Base-by-base conservation (phyloP, 1,139 yeast genomes). In the Taphrina flavorubra region DNA sequence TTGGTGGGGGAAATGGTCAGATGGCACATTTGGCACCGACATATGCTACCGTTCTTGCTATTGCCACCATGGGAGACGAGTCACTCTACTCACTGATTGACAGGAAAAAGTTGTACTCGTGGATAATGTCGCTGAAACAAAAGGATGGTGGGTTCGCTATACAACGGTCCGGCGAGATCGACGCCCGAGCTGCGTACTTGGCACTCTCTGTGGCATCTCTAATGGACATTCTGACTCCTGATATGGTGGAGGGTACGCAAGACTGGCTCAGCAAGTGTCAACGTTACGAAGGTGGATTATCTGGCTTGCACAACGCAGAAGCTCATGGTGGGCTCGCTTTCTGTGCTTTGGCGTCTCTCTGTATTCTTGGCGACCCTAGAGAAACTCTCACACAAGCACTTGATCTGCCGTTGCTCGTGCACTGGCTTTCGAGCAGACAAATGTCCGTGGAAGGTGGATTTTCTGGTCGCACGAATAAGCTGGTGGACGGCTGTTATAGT, bases 291-390 rank as follows among this genome's bases (percentile, higher is more conserved):
- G 99, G 99, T 34, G 99, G 99, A 0, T 90, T 92, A 78, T 90
- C 94, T 0, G 97, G 96, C 0, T 81, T 82, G 11, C 92, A 96
- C 0, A 80, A 79, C 10, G 87, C 90, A 65, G 99, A 95, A 77
- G 98, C 98, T 0, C 99, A 95, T 77, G 99, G 98, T 1, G 99
- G 99, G 0, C 94, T 94, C 77, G 86, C 98, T 0, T 95, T 85
- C 76, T 94, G 99, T 80, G 96, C 94, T 0, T 79, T 90, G 8
- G 97, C 97, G 0, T 83, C 90, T 11, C 79, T 90, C 59, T 83
- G 86, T 72, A 74, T 88, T 2, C 74, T 85, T 37, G 81, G 81
- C 69, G 74, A 81, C 68, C 79, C 80, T 68, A 51, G 70, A 34
- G 78, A 76, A 6, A 73, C 72, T 6, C 68, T 81, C 8, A 63